phyloP scores from a whole-genome alignment of 2,329 filamentous ascomycete genomes.

The Epichloe sp. region DNA sequence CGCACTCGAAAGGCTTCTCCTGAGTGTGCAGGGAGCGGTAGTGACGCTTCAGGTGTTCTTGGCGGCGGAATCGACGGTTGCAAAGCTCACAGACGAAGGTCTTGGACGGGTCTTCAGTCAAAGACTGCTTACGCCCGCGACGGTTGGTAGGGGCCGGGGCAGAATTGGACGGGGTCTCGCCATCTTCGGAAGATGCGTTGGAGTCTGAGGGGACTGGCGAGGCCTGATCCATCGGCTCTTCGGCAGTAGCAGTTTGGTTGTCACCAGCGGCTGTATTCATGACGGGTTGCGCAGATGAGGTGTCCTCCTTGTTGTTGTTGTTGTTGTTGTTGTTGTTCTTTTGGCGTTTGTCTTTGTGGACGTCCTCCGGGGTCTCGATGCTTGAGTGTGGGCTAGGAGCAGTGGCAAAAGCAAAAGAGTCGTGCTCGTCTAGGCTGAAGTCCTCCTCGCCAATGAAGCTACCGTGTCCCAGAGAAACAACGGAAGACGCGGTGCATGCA shows the following conservation, averaged over 20 bases:
- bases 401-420: constrained; percentile 44
- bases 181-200: constrained; percentile 24
- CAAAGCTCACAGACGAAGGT: constrained; percentile 95
- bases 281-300: constrained; percentile 20
- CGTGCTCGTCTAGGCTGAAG: constrained; percentile 60
- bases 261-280: constrained; percentile 29
- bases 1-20: constrained; percentile 97
- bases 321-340: constrained; percentile 34
- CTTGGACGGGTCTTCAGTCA: constrained; percentile 96
- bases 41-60: constrained; percentile 97
- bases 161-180: constrained; percentile 29
- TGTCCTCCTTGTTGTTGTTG: constrained; percentile 30
- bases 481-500: constrained; percentile 54
- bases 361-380: constrained; percentile 25
- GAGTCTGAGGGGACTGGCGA: constrained; percentile 26
- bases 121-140: constrained; percentile 92
- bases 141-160: constrained; percentile 58
- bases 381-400: constrained; percentile 45
- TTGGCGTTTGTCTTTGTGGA: constrained; percentile 43
- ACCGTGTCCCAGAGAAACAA: constrained; percentile 58
- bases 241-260: constrained; percentile 21
- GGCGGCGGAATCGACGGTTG: constrained; percentile 91
- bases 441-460: constrained; percentile 66
- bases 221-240: constrained; percentile 22
- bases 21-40: constrained; percentile 96